Evolutionary conservation across 2,329 filamentous ascomycete species (phyloP).

Genomic region (Colletotrichum endophyticum): DNA sequence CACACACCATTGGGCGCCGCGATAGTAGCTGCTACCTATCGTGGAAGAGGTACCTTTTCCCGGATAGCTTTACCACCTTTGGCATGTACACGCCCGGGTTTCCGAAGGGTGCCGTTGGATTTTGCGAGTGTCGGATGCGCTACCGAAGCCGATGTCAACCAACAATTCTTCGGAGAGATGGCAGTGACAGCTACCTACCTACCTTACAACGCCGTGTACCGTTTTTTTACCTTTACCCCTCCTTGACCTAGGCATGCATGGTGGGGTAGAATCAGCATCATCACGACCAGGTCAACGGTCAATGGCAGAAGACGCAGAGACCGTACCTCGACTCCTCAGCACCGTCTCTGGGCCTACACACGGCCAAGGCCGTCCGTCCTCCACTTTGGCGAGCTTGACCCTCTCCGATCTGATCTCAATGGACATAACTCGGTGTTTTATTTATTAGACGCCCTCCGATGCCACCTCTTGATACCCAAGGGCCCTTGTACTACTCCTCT

Average conservation of each 20-base stretch:
- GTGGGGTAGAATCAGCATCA: constrained; percentile 17
- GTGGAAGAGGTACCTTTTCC: background rate
- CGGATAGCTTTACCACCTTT: background rate
- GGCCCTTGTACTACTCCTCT: background rate
- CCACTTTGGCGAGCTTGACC: constrained; percentile 14
- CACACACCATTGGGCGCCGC: background rate
- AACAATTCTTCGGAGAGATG: background rate
- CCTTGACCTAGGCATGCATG: background rate
- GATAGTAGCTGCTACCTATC: background rate
- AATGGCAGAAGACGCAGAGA: constrained; percentile 7
- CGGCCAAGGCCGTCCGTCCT: constrained; percentile 15
- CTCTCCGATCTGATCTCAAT: constrained; percentile 17
- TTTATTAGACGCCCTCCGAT: constrained; percentile 16
- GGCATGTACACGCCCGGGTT: background rate
- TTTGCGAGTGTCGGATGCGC: background rate
- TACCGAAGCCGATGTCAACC: background rate
- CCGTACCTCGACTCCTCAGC: background rate
- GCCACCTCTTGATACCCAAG: background rate
- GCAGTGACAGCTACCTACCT: background rate
- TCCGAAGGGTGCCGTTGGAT: background rate
- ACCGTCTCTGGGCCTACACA: background rate
- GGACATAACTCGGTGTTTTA: constrained; percentile 23
- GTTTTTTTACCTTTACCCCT: background rate
- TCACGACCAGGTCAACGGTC: constrained; percentile 10
- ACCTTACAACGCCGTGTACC: background rate